Evolutionary conservation across 2,329 filamentous ascomycete genomes (phyloP).

Genomic region (Diplodia intermedia): DNA sequence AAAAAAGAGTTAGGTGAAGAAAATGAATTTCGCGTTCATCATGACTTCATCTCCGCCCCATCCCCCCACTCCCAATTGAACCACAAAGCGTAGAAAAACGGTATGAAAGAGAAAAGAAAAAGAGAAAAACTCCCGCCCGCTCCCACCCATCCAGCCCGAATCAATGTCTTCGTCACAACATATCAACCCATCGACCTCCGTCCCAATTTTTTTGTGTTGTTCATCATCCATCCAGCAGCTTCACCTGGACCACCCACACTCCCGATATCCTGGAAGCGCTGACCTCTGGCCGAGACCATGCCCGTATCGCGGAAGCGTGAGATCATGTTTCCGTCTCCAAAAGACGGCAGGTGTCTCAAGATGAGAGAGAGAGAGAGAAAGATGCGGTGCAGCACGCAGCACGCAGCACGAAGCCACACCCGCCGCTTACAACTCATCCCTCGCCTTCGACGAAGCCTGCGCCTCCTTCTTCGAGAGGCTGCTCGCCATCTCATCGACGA

Average conservation of each 20-base stretch:
- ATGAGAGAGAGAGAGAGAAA: not conserved
- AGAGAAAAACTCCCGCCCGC: not conserved
- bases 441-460: slow-evolving; percentile 54
- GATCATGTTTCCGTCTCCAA: not conserved
- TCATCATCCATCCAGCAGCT: not conserved
- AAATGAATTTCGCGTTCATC: not conserved
- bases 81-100: not conserved
- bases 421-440: slow-evolving; percentile 59
- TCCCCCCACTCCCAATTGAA: too few species aligned
- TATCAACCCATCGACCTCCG: not conserved
- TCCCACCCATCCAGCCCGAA: not conserved
- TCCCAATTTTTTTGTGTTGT: not conserved
- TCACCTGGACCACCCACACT: not conserved
- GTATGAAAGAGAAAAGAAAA: not conserved
- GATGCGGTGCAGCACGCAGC: not conserved
- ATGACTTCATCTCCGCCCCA: not conserved
- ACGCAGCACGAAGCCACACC: not conserved
- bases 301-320: not conserved
- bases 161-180: not conserved
- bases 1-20: not conserved
- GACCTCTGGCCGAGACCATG: not conserved
- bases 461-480: slow-evolving; percentile 48
- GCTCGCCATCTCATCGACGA: slow-evolving; percentile 56
- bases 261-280: not conserved
- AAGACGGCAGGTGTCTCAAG: too few species aligned